These are phyloP conservation scores for Monilinia fructicola DNA, from an alignment of 2,329 filamentous ascomycete species.

Conservation along the genomic window DNA sequence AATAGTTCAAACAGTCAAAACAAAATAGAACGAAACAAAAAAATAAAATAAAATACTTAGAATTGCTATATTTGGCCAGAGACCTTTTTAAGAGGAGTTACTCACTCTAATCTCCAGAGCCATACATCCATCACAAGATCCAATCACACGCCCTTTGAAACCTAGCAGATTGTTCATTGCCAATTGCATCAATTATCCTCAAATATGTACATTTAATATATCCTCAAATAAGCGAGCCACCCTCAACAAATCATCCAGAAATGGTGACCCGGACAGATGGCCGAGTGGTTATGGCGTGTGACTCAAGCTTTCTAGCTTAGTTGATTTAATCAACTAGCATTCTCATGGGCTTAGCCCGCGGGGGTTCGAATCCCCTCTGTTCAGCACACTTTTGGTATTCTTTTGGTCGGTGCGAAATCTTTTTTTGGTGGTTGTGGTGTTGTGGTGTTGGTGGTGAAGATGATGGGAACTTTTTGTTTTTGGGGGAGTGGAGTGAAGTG, in stretches of 20 bases:
- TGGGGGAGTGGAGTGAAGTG: too few relatives aligned
- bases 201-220: too few relatives aligned
- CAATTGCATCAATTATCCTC: too few relatives aligned
- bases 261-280: conserved; percentile 7
- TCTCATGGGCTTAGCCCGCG: conserved; percentile 23
- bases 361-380: conserved; percentile 26
- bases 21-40: background rate
- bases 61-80: background rate
- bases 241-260: too few relatives aligned
- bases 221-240: too few relatives aligned
- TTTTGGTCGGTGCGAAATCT: too few relatives aligned
- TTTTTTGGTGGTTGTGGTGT: too few relatives aligned
- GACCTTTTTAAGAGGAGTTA: background rate
- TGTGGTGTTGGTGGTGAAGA: too few relatives aligned
- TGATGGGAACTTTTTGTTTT: too few relatives aligned
- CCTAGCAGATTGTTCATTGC: too few relatives aligned
- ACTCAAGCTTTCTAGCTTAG: conserved; percentile 21
- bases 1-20: background rate
- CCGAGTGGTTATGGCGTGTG: conserved; percentile 25
- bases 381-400: background rate
- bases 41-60: background rate
- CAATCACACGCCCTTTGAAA: too few relatives aligned
- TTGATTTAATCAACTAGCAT: conserved; percentile 5
- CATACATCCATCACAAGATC: background rate
- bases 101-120: background rate